Conservation (phyloP, 106 monocot species). For the Dendrobium huoshanense region DNA sequence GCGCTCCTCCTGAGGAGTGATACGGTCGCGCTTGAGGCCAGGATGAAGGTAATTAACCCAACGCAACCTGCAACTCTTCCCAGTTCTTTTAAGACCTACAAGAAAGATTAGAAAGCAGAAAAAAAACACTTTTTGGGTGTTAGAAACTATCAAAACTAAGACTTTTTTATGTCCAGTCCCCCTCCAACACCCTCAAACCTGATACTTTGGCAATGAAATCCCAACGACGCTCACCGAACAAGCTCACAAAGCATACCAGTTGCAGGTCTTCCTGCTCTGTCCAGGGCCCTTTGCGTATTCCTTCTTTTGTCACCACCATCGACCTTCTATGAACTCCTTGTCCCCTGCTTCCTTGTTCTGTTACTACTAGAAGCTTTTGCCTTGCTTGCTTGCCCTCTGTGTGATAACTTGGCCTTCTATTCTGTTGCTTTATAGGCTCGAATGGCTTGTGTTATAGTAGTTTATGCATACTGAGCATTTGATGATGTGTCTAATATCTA, state of each 20-base stretch:
- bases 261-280: slow-evolving; percentile 73
- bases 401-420: too few species aligned
- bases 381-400: too few species aligned
- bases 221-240: slow-evolving; percentile 84
- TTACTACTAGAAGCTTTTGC: background rate
- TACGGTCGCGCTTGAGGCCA: slow-evolving; percentile 37
- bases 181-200: slow-evolving; percentile 40
- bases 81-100: slow-evolving; percentile 45
- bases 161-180: slow-evolving; percentile 1
- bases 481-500: too few species aligned
- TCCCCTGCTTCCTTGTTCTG: background rate
- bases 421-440: too few species aligned
- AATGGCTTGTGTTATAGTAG: too few species aligned
- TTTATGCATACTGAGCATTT: too few species aligned
- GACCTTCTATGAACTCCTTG: background rate
- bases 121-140: background rate
- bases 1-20: slow-evolving; percentile 41
- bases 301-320: slow-evolving; percentile 14
- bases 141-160: background rate
- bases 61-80: slow-evolving; percentile 48
- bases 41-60: slow-evolving; percentile 58
- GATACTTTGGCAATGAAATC: slow-evolving; percentile 83
- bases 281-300: slow-evolving; percentile 58
- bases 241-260: slow-evolving; percentile 55
- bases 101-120: slow-evolving; percentile 8